Percentiles rank a stretch among this genome's conserved stretches.
Evolutionary conservation across 306 rosid species (phyloP).

Genomic region (Lotus japonicus): DNA sequence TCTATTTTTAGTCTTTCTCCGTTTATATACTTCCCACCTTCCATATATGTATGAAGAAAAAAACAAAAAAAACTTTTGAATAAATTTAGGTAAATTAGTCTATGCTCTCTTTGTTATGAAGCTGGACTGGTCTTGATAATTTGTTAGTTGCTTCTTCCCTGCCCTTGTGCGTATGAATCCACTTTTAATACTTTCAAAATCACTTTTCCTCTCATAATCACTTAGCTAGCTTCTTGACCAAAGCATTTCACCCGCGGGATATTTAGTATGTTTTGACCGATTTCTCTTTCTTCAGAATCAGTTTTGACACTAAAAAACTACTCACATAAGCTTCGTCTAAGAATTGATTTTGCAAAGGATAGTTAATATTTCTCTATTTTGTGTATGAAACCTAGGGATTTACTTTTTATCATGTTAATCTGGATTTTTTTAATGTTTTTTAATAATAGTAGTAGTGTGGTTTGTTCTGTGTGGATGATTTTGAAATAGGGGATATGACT

Average conservation of each 20-base stretch:
- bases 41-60: neutral
- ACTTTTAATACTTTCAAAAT: no score
- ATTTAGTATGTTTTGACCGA: no score
- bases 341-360: neutral
- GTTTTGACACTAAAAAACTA: neutral
- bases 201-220: no score
- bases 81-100: no score
- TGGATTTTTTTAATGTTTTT: neutral
- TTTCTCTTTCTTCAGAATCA: neutral
- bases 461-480: neutral
- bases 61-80: no score
- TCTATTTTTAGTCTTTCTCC: neutral
- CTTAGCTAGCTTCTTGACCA: no score
- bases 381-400: constrained; percentile 2
- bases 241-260: no score
- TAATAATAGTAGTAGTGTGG: neutral
- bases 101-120: no score
- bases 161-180: no score
- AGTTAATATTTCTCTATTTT: neutral
- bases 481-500: constrained; percentile 33
- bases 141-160: no score
- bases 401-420: neutral
- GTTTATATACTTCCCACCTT: neutral
- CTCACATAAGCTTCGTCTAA: no score
- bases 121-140: no score